Evolutionary conservation across 208 protist genomes (phyloP), one percentile per base, ranked within the genome.

Genomic region (Leishmania major): DNA sequence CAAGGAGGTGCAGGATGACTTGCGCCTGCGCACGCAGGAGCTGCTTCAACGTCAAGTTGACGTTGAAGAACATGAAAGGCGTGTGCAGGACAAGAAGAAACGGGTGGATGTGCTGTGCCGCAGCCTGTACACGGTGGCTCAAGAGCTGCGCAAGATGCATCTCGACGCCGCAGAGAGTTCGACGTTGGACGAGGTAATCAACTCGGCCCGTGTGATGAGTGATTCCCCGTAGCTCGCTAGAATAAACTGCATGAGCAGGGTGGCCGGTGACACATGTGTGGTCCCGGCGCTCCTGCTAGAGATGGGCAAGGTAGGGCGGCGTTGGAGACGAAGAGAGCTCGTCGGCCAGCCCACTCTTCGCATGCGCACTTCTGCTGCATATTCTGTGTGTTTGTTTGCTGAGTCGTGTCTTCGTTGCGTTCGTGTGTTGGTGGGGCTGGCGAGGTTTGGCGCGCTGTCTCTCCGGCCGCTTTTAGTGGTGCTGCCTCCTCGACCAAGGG

Each of bases 1-100:
- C 57, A 87, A 84, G 35, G 64, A 77, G 13, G 83, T 95, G 43
- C 87, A 93, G 82, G 77, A 88, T 28, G 89, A 91, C 22, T 60
- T 92, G 78, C 83, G 80, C 1, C 55, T 73, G 43, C 78, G 84
- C 47, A 73, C 84, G 49, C 83, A 84, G 49, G 72, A 69, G n/a
- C 66, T 89, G 19, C 57, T 70, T 40, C 45, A 78, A 31, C 70
- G 80, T 7, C 82, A 90, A 51, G 70, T 57, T 2, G 81, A 60
- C 1, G 43, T 90, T 53, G 66, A 79, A 19, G 72, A 35, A n/a
- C 55, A 77, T 19, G 86, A 90, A 75, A 37, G 28, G 17, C 78
- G 60, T 0, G 19, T 87, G 57, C 83, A 47, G 28, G 81, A 74
- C 55, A 76, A 43, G 59, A 81, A 87, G 55, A 60, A 57, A 19